Base-by-base conservation (phyloP, 2,329 filamentous ascomycete genomes). In the Aaosphaeria arxii region DNA sequence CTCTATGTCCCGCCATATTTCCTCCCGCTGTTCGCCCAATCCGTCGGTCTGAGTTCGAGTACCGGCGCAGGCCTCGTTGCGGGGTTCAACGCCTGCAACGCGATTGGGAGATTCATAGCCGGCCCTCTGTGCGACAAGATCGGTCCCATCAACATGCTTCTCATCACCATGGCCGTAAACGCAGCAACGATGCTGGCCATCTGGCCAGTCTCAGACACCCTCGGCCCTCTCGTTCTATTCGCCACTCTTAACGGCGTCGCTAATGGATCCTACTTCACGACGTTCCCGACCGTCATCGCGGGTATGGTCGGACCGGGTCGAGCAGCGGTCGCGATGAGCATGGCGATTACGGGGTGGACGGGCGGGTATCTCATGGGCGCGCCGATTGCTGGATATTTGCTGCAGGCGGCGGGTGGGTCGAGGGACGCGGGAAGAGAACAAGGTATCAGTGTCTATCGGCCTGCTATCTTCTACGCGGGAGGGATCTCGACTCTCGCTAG, bases 1-100 rank as follows among this genome's bases (percentile, higher is more conserved):
- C 52, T 67, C 1, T 67, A 59, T n/a, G 61, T 67, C 2, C 63
- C 62, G 5, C 59, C 59, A 1, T 66, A 62, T 45, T 64, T 60
- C 39, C 53, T 66, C 1, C 63, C 62, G 6, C 35, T 66, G 2
- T 66, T 66, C 32, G 61, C 63, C 9, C 50, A 56, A 30, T 63
- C 59, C 2, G 55, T 66, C 44, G 58, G 60, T 0, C 42, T 63
- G 13, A 58, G 50, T 30, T 51, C 61, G 11, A 51, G 46, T n/a
- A 66, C 62, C 1, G 62, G 61, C 5, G 64, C 63, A 4, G 58
- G 53, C 7, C 30, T 63, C 28, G 63, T 65, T 1, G 53, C 61
- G 6, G 61, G 50, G 0, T 66, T 65, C 46, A 64, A 63, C 33
- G 55, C 58, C 31, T 63, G 60, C 17, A 65, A 59, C 40, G 62